Evolutionary conservation across 139 green algal species (phyloP).

Genomic region (Chlamydomonas urium): DNA sequence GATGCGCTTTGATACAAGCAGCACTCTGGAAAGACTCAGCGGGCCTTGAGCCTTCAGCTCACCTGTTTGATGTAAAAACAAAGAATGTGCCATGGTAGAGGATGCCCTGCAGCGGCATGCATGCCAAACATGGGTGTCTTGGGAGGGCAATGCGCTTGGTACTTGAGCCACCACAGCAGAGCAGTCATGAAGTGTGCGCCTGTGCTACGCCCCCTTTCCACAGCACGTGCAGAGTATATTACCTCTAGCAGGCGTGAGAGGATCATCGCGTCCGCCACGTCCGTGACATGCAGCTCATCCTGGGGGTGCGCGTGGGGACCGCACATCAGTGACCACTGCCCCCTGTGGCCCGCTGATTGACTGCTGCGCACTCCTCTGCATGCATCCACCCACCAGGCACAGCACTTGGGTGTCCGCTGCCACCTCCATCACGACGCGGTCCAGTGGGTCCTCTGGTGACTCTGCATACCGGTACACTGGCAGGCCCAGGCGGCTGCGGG

Average conservation of each 20-base stretch:
- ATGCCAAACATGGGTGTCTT: background rate
- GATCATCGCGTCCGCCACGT: conserved; percentile 88
- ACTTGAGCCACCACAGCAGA: too few species aligned
- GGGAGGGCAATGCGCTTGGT: too few species aligned
- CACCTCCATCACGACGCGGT: conserved; percentile 59
- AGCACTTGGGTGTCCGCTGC: conserved; percentile 19
- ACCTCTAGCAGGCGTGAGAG: conserved; percentile 74
- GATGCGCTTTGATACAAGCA: background rate
- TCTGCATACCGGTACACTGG: conserved; percentile 40
- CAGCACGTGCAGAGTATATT: conserved; percentile 30
- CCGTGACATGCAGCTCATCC: conserved; percentile 92
- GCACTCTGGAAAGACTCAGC: background rate
- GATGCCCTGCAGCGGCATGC: conserved; percentile 2
- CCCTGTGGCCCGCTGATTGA: background rate
- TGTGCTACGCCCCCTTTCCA: background rate
- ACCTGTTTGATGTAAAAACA: conserved; percentile 1
- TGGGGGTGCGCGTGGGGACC: too few species aligned
- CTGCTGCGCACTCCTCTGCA: too few species aligned
- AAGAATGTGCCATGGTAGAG: conserved; percentile 11
- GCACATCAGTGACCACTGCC: conserved; percentile 58
- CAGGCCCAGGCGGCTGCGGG: conserved; percentile 23
- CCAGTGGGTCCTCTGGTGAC: conserved; percentile 62
- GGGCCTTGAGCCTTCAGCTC: background rate
- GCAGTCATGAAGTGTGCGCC: background rate
- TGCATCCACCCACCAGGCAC: too few species aligned